Conservation (phyloP, 345 rosid species). For the Corchorus capsularis region DNA sequence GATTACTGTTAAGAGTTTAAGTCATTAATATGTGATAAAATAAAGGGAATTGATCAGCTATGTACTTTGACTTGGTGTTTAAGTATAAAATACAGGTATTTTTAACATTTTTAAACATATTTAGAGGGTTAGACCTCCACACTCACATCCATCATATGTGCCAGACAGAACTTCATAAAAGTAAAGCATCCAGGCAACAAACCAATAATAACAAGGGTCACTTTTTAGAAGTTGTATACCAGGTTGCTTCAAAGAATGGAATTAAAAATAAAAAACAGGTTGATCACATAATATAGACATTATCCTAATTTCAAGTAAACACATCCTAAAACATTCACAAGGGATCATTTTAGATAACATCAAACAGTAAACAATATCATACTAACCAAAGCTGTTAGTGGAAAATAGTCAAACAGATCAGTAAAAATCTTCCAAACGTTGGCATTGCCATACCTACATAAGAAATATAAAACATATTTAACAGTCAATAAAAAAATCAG, state of each 20-base stretch:
- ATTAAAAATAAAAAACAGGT: neutral
- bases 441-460: conserved; percentile 91
- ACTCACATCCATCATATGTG: neutral
- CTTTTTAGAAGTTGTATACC: neutral
- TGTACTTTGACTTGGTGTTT: neutral
- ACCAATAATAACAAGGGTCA: neutral
- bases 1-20: neutral
- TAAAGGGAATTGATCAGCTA: neutral
- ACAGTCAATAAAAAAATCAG: neutral
- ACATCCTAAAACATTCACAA: neutral
- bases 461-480: neutral
- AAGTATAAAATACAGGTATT: neutral
- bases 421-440: conserved; percentile 92
- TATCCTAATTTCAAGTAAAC: neutral
- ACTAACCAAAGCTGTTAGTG: conserved; percentile 96
- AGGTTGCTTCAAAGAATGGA: neutral
- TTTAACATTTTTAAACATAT: neutral
- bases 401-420: conserved; percentile 93
- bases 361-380: neutral
- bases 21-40: neutral
- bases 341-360: neutral
- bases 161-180: neutral
- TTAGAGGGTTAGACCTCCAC: neutral
- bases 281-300: neutral
- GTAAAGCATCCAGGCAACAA: neutral